Conservation (phyloP, 805 yeast genomes). For the Blastobotrys muscicola region DNA sequence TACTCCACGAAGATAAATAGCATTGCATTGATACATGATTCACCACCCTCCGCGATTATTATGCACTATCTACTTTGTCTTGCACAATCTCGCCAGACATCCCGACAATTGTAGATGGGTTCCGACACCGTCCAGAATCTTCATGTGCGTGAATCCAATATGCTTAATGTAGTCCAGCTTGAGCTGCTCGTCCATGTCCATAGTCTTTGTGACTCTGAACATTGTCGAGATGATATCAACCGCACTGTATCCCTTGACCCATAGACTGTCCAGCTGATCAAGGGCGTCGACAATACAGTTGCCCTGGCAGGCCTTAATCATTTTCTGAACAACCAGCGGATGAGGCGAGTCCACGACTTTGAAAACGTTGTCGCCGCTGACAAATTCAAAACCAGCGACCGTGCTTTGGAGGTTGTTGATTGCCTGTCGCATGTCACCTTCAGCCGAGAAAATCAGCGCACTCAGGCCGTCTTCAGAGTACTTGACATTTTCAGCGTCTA, state of each 20-base stretch:
- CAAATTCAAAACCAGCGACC: slow-evolving; percentile 85
- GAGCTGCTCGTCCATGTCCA: slow-evolving; percentile 53
- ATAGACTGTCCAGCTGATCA: slow-evolving; percentile 52
- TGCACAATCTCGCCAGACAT: slow-evolving; percentile 48
- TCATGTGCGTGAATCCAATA: slow-evolving; percentile 86
- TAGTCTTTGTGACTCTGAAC: slow-evolving; percentile 75
- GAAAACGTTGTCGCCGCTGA: slow-evolving; percentile 87
- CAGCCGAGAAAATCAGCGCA: slow-evolving; percentile 89
- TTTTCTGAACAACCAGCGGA: slow-evolving; percentile 70
- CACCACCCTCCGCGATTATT: too few species aligned
- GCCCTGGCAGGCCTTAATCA: slow-evolving; percentile 39
- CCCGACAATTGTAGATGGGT: slow-evolving; percentile 82
- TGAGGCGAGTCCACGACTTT: slow-evolving; percentile 95
- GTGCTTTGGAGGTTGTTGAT: slow-evolving; percentile 89
- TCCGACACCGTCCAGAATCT: slow-evolving; percentile 87
- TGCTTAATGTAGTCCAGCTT: slow-evolving; percentile 72
- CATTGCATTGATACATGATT: too few species aligned
- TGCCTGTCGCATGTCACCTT: slow-evolving; percentile 99
- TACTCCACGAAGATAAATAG: slow-evolving; percentile 2
- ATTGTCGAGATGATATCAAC: slow-evolving; percentile 87
- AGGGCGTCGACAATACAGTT: slow-evolving; percentile 57
- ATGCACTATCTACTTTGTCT: slow-evolving; percentile 2
- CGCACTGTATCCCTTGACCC: slow-evolving; percentile 89
- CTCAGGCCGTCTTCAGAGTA: slow-evolving; percentile 84
- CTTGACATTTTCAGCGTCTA: slow-evolving; percentile 59